Percentiles rank a stretch among this genome's conserved stretches.
Evolutionary conservation across 2,329 filamentous ascomycete genomes (phyloP).

Genomic region (Calonectria hongkongensis): DNA sequence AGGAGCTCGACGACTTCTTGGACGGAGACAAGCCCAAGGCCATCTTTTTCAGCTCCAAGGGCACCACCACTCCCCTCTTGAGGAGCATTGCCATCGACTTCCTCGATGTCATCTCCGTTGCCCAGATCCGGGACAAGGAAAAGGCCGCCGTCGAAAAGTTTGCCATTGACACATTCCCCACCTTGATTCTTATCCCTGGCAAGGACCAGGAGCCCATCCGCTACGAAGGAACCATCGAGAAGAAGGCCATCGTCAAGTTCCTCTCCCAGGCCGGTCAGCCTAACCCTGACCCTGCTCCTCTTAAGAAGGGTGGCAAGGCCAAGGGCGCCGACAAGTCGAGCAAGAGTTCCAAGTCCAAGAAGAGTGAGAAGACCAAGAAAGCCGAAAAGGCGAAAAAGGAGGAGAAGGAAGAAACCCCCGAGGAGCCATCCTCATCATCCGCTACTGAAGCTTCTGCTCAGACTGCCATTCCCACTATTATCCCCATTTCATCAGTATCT

Average conservation of each 20-base stretch:
- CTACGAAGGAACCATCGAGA: slow-evolving; percentile 91
- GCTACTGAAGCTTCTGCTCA: slow-evolving; percentile 47
- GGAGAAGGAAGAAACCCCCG: slow-evolving; percentile 53
- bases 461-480: slow-evolving; percentile 63
- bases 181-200: slow-evolving; percentile 85
- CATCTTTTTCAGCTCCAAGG: slow-evolving; percentile 95
- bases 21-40: slow-evolving; percentile 85
- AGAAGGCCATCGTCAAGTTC: slow-evolving; percentile 87
- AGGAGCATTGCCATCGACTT: slow-evolving; percentile 94
- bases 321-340: slow-evolving; percentile 59
- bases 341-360: slow-evolving; percentile 63
- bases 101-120: slow-evolving; percentile 85
- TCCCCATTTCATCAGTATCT: slow-evolving; percentile 79
- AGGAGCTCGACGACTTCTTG: slow-evolving; percentile 85
- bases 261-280: slow-evolving; percentile 85
- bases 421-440: slow-evolving; percentile 47
- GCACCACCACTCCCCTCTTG: slow-evolving; percentile 87
- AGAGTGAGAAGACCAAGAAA: slow-evolving; percentile 56
- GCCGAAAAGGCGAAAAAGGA: slow-evolving; percentile 57
- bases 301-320: slow-evolving; percentile 62
- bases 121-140: slow-evolving; percentile 90
- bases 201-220: slow-evolving; percentile 80
- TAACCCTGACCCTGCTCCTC: slow-evolving; percentile 81
- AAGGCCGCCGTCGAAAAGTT: slow-evolving; percentile 82
- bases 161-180: slow-evolving; percentile 85